phyloP scores from a whole-genome alignment of 139 green algal species.

The Closterium sp. region DNA sequence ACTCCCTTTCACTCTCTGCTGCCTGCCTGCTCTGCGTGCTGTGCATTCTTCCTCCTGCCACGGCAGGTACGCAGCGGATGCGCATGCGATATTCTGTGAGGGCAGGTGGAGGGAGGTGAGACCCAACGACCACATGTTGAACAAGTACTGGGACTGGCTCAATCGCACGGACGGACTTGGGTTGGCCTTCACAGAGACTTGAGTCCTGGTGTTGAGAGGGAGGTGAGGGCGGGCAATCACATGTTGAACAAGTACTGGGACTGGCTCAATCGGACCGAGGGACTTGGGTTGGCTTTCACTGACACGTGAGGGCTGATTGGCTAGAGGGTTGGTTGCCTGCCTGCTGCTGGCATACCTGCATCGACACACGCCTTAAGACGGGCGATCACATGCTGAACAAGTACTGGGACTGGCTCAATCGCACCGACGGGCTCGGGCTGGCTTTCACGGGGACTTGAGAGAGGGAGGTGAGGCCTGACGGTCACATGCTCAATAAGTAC shows the following conservation, averaged over 20 bases:
- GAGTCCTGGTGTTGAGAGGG: no score
- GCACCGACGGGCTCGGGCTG: conserved; percentile 16
- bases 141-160: conserved; percentile 52
- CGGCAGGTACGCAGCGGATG: conserved; percentile 78
- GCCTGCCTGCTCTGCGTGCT: no score
- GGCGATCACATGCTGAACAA: conserved; percentile 72
- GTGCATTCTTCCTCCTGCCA: neutral
- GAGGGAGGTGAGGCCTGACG: conserved; percentile 56
- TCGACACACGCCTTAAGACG: conserved; percentile 23
- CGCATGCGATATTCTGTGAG: conserved; percentile 88
- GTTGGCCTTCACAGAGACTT: conserved; percentile 9
- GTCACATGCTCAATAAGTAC: no score
- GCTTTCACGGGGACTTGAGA: no score
- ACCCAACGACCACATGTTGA: conserved; percentile 74
- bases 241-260: conserved; percentile 61
- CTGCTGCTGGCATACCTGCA: no score
- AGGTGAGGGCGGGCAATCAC: conserved; percentile 64
- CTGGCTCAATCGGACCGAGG: conserved; percentile 16
- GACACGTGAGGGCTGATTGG: neutral
- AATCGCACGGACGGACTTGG: conserved; percentile 26
- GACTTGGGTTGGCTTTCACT: conserved; percentile 28
- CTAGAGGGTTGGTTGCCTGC: no score
- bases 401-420: conserved; percentile 43
- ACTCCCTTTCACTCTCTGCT: no score
- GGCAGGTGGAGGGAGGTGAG: conserved; percentile 61